Conservation (phyloP, 768 basidiomycete species). For the Suillus hirtellus region DNA sequence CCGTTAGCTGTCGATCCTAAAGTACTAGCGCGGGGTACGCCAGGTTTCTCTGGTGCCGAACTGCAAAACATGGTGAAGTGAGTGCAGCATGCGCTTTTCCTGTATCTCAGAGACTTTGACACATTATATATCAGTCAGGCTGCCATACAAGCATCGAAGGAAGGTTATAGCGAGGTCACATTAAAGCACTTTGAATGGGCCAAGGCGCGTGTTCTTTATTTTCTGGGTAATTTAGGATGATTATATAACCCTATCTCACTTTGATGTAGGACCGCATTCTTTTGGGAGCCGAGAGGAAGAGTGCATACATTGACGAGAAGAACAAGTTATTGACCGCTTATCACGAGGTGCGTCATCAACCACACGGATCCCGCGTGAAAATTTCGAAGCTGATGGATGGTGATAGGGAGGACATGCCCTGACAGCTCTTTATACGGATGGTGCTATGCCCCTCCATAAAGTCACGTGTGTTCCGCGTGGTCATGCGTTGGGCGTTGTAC, state of each 20-base stretch:
- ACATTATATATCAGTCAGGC: conserved; percentile 57
- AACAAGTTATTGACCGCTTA: conserved; percentile 91
- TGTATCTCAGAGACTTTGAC: conserved; percentile 6
- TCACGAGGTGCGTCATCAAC: conserved; percentile 70
- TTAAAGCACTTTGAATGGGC: conserved; percentile 97
- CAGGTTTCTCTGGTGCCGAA: conserved; percentile 97
- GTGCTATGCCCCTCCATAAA: conserved; percentile 96
- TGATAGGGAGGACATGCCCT: conserved; percentile 86
- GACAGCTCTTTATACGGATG: conserved; percentile 91
- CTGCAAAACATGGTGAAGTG: conserved; percentile 96
- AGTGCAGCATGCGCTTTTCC: conserved; percentile 27
- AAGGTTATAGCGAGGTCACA: conserved; percentile 69
- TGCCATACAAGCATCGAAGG: conserved; percentile 91
- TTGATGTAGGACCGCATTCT: conserved; percentile 79
- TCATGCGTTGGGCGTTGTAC: conserved; percentile 84
- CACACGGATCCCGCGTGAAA: neutral
- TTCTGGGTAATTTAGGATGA: neutral
- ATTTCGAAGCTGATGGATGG: conserved; percentile 17
- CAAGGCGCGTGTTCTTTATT: conserved; percentile 52
- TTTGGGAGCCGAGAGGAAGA: conserved; percentile 95
- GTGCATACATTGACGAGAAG: conserved; percentile 84
- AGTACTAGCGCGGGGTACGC: conserved; percentile 88
- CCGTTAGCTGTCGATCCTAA: conserved; percentile 75
- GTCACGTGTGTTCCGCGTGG: conserved; percentile 98
- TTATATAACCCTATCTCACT: conserved; percentile 1